phyloP scores from a whole-genome alignment of 805 yeast genomes.

The Saccharomyces paradoxus region DNA sequence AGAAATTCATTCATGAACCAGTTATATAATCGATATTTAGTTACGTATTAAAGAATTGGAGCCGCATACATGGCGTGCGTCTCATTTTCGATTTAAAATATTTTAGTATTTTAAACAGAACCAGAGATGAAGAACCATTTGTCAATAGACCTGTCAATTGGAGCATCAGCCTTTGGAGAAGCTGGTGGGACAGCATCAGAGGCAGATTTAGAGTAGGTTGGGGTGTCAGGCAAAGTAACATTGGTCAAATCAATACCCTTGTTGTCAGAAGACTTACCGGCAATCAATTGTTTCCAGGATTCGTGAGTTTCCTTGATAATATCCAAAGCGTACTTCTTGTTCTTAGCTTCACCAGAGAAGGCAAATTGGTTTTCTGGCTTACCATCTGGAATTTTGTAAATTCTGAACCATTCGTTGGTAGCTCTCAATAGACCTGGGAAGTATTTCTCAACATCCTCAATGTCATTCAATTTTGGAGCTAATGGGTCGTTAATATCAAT shows the following conservation, averaged over 20 bases:
- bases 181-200: conserved; percentile 59
- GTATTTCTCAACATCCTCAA: conserved; percentile 81
- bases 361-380: conserved; percentile 95
- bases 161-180: conserved; percentile 70
- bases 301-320: conserved; percentile 73
- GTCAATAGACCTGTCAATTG: conserved; percentile 92
- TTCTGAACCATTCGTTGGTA: conserved; percentile 96
- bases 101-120: conserved; percentile 37
- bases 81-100: neutral
- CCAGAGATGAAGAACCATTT: conserved; percentile 98
- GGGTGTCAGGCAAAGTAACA: conserved; percentile 56
- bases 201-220: conserved; percentile 43
- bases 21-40: neutral
- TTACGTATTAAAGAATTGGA: neutral
- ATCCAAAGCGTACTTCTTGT: conserved; percentile 77
- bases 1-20: neutral
- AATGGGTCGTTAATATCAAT: conserved; percentile 83
- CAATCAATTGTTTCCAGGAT: conserved; percentile 73
- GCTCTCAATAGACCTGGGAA: conserved; percentile 91
- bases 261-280: conserved; percentile 50
- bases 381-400: conserved; percentile 96
- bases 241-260: conserved; percentile 69
- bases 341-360: conserved; percentile 88
- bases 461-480: conserved; percentile 77
- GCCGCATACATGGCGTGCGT: neutral